phyloP scores from a whole-genome alignment of 2,329 filamentous ascomycete species.

The Paramyrothecium roridum region DNA sequence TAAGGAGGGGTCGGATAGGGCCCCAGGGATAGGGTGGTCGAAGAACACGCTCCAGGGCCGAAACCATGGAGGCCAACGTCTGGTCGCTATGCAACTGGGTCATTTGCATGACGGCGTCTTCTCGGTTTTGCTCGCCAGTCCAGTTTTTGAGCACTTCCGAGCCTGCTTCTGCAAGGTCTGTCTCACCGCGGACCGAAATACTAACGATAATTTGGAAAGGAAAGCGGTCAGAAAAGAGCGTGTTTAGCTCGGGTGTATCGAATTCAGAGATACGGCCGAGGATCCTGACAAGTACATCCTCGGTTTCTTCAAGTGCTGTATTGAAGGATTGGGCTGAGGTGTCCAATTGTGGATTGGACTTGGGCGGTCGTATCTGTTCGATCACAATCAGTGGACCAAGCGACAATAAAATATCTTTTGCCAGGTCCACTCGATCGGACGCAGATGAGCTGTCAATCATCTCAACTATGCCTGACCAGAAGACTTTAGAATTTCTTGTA shows the following conservation, averaged over 20 bases:
- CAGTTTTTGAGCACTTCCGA: constrained; percentile 80
- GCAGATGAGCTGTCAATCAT: constrained; percentile 70
- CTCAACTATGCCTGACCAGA: constrained; percentile 43
- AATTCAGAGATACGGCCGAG: constrained; percentile 80
- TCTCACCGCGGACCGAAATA: constrained; percentile 76
- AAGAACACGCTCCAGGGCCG: constrained; percentile 30
- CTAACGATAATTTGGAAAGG: constrained; percentile 74
- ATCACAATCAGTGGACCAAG: constrained; percentile 69
- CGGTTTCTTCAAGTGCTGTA: constrained; percentile 54
- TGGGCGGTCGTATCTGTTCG: constrained; percentile 65
- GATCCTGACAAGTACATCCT: constrained; percentile 65
- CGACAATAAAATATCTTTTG: constrained; percentile 69
- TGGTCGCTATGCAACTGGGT: constrained; percentile 35
- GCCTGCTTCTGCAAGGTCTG: constrained; percentile 74
- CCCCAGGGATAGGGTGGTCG: constrained; percentile 45
- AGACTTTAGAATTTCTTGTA: constrained; percentile 59
- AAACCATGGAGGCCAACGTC: constrained; percentile 41
- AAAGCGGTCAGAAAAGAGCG: constrained; percentile 64
- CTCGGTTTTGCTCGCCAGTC: constrained; percentile 60
- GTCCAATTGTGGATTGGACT: constrained; percentile 39
- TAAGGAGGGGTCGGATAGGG: constrained; percentile 54
- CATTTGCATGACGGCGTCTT: constrained; percentile 33
- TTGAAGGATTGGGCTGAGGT: constrained; percentile 67
- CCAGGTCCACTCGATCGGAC: constrained; percentile 68
- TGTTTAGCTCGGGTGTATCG: constrained; percentile 62